A percentile compares a stretch with the other conserved stretches of the same genome.
These are phyloP conservation scores for Epithemia pelagica DNA, from an alignment of 108 stramenopile species.

Conservation along the genomic window DNA sequence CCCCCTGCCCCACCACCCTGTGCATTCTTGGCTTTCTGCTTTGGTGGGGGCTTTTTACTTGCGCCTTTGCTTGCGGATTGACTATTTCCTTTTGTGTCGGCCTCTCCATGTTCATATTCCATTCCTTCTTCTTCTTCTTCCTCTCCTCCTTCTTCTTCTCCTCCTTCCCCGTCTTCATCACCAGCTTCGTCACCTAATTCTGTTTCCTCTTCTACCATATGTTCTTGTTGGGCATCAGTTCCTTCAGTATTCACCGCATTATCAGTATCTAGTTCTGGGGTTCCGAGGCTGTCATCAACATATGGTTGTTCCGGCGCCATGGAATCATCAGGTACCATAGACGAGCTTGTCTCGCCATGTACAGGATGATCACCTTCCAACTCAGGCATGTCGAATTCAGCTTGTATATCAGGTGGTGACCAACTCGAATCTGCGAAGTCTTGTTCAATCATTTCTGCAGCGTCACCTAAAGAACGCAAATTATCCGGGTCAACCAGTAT, in stretches of 20 bases:
- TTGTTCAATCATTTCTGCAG: slow-evolving; percentile 33
- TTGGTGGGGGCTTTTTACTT: slow-evolving; percentile 5
- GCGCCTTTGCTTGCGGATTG: slow-evolving; percentile 6
- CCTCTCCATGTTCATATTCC: neutral
- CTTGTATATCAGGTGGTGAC: slow-evolving; percentile 11
- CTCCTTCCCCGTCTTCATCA: neutral
- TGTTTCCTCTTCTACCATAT: neutral
- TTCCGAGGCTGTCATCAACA: neutral
- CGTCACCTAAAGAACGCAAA: slow-evolving; percentile 43
- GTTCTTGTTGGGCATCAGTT: neutral
- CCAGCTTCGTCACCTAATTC: slow-evolving; percentile 1
- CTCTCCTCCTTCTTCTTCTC: neutral
- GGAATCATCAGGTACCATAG: neutral
- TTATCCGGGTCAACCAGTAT: slow-evolving; percentile 48
- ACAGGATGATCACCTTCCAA: slow-evolving; percentile 14
- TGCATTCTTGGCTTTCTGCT: slow-evolving; percentile 8
- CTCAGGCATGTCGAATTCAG: slow-evolving; percentile 5
- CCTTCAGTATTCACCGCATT: neutral
- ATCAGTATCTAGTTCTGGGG: neutral
- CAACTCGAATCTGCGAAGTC: slow-evolving; percentile 42
- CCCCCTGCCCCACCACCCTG: slow-evolving; percentile 10
- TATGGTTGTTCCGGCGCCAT: neutral
- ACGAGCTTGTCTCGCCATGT: neutral
- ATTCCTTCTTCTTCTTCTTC: slow-evolving; percentile 1
- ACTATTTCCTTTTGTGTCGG: slow-evolving; percentile 1